Evolutionary conservation across 345 rosid genomes (phyloP).

Genomic region (Erucastrum elatum): DNA sequence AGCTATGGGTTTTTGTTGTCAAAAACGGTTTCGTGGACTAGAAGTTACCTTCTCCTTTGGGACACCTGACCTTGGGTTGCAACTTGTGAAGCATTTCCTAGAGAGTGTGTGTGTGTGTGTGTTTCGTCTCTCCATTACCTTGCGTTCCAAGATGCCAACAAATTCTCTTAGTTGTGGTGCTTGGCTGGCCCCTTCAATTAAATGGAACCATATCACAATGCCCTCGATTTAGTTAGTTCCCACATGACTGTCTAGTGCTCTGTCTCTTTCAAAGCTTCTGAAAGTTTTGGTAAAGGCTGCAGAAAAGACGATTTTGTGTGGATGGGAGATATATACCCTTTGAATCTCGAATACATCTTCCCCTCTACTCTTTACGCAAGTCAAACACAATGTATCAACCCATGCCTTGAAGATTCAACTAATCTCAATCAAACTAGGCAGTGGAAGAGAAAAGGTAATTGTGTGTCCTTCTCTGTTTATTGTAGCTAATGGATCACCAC

Average conservation of each 20-base stretch:
- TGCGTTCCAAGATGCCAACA: background rate
- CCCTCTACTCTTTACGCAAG: background rate
- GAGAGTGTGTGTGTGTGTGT: too few species aligned
- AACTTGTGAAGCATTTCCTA: background rate
- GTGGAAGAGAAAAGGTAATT: too few species aligned
- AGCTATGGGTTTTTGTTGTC: too few species aligned
- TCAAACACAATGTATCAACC: background rate
- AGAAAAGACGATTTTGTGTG: background rate
- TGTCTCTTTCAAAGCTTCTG: background rate
- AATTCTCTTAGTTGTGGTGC: background rate
- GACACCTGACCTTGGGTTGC: background rate
- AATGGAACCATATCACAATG: too few species aligned
- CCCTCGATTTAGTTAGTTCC: too few species aligned
- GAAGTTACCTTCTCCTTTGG: too few species aligned
- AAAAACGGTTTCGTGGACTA: too few species aligned
- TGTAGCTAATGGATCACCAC: too few species aligned
- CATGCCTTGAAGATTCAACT: background rate
- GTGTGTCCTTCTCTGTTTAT: too few species aligned
- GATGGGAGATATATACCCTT: background rate
- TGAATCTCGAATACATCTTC: background rate
- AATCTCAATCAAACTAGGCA: background rate
- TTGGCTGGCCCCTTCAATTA: too few species aligned
- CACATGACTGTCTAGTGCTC: too few species aligned
- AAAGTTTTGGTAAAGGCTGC: background rate
- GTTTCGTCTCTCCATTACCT: too few species aligned